Evolutionary conservation across 257 asterid genomes (phyloP), one percentile per base, ranked within the genome.

Genomic region (Lantana camara): DNA sequence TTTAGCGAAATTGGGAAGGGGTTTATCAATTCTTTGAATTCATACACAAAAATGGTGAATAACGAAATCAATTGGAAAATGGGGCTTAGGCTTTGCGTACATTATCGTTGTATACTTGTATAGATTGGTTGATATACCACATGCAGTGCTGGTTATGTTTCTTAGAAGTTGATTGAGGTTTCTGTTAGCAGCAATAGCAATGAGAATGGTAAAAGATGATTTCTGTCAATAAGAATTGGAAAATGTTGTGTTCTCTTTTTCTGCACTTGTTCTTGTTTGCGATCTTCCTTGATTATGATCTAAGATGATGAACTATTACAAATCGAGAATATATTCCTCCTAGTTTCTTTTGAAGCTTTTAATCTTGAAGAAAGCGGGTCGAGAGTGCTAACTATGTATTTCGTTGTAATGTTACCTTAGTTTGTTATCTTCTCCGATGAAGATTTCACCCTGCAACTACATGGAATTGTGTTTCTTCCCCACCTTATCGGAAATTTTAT

Each of bases 231-330:
- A 27, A 2, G 32, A 27, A 27, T 27, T 27, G 32, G 32, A 27
- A 27, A 27, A 27, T n/a, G n/a, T n/a, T n/a, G n/a, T n/a, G n/a
- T n/a, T n/a, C n/a, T n/a, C n/a, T 20, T 40, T 41, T 41, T 38
- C 51, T 57, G 27, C 9, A 4, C 16, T 6, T 10, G 16, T 19
- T 35, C 17, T 34, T 57, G n/a, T 5, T 10, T 13, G 48, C 19
- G 14, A 35, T 57, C 51, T 55, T 47, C 38, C 40, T 8, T 29
- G 64, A n/a, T 13, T 11, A 11, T 57, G 42, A 56, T 35, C 42
- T 16, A 23, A 34, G 44, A 17, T 5, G 52, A 48, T 49, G 27
- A 20, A 6, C 35, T 19, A 1, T 48, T 32, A 8, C 22, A 23
- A 58, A 7, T 42, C 2, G 21, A 57, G 30, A 5, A n/a, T 21